Evolutionary conservation across 2,329 filamentous ascomycete species (phyloP).

Genomic region (Ciborinia camelliae): DNA sequence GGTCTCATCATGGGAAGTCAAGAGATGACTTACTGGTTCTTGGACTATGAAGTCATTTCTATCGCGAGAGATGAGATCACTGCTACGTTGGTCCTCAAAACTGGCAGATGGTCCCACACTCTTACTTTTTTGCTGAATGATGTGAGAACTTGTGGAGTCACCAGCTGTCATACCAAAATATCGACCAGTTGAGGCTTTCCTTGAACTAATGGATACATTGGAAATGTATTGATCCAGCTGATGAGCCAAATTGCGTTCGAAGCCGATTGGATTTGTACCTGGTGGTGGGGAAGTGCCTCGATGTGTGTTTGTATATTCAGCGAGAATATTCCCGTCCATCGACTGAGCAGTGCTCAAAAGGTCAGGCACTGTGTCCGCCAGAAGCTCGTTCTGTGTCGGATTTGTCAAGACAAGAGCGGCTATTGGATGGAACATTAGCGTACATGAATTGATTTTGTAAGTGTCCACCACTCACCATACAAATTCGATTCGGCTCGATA

Average conservation of each 20-base stretch:
- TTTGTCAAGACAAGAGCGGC: neutral
- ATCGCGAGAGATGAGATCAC: neutral
- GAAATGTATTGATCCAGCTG: neutral
- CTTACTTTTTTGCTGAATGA: neutral
- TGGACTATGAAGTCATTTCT: neutral
- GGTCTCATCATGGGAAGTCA: neutral
- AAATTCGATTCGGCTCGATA: neutral
- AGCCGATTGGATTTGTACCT: neutral
- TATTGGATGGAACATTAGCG: neutral
- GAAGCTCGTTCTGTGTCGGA: neutral
- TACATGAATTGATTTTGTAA: accelerated
- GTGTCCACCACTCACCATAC: neutral
- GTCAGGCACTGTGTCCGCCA: neutral
- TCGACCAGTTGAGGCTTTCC: neutral
- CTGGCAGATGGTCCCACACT: neutral
- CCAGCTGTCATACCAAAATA: neutral
- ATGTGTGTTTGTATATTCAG: neutral
- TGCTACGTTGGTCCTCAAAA: neutral
- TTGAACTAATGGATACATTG: neutral
- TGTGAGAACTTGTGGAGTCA: neutral
- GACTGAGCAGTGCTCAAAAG: neutral
- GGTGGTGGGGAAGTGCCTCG: neutral
- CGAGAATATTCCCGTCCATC: neutral
- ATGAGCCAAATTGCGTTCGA: neutral
- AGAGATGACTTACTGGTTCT: neutral